Base-by-base conservation (phyloP, 495 filamentous ascomycete species). In the Penicillium paradoxum region DNA sequence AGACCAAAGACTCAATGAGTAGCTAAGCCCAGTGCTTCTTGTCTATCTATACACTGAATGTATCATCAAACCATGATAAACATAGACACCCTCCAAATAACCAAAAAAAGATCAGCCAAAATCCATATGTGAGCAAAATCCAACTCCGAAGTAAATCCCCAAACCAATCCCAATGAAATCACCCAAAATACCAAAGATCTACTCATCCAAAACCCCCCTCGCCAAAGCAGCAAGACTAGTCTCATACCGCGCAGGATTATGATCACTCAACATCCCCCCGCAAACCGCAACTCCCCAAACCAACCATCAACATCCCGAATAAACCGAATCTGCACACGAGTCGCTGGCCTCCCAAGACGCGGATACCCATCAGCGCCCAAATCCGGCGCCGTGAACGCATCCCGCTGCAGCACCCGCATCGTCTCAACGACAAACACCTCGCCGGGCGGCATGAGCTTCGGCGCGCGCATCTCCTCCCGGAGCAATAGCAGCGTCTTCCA, bases 201-300 rank as follows among this genome's bases (percentile, higher is more conserved):
- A 74, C 51, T 71, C 67, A 62, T 77, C 76, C 54, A 82, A 65
- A 42, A 83, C 73, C 2, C 81, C 80, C 51, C 68, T 75, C 34
- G 66, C 67, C 57, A 84, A 66, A n/a, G 77, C 76, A 51, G 72
- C 74, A 51, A 84, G 62, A 55, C 73, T 78, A 25, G 70, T 78
- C 70, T 91, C 87, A 67, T 91, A 91, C 51, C 82, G 70, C 27
- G 78, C 84, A n/a, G 87, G 86, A 56, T 81, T 87, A 66, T 91
- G 87, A 67, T 91, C 86, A 47, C 79, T 75, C 69, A 91, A 72
- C 85, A 89, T 88, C 29, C 84, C 81, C 30, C 80, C 10, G 80
- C 84, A 68, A 91, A 89, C 42, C 76, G 73, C 49, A 90, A 71
- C 65, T 90, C 86, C 36, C 83, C 74, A 69, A 90, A 90, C 55